A percentile compares a stretch with the other conserved stretches of the same genome.
These are phyloP conservation scores for Thalassiosira mediterranea DNA, from an alignment of 352 stramenopile genomes.

Conservation along the genomic window DNA sequence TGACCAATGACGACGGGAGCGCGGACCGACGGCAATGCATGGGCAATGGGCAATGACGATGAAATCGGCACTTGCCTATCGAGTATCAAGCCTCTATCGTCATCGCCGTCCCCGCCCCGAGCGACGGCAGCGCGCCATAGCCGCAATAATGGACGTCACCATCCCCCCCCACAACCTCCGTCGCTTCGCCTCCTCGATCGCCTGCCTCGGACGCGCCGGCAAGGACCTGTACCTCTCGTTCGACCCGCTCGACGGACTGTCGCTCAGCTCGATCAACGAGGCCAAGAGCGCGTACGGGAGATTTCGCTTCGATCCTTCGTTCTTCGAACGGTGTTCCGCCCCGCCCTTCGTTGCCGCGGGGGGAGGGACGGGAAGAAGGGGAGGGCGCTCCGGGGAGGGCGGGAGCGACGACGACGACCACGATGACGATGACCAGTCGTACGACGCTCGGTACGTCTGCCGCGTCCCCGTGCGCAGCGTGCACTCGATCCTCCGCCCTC, in stretches of 20 bases:
- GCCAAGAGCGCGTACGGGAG: slow-evolving; percentile 73
- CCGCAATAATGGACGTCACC: slow-evolving; percentile 68
- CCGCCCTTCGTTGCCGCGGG: neutral
- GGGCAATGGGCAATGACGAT: too few species aligned
- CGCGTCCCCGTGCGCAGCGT: slow-evolving; percentile 67
- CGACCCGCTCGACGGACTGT: slow-evolving; percentile 74
- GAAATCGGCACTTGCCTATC: too few species aligned
- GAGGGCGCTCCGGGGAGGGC: neutral
- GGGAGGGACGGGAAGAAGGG: slow-evolving; percentile 4
- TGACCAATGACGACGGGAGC: too few species aligned
- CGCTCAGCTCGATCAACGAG: slow-evolving; percentile 71
- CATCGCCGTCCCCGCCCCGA: too few species aligned
- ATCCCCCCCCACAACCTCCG: slow-evolving; percentile 67
- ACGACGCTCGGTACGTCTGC: slow-evolving; percentile 47
- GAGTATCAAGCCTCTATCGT: too few species aligned
- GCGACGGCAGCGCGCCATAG: too few species aligned
- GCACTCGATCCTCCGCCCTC: slow-evolving; percentile 54
- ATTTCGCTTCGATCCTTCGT: slow-evolving; percentile 71
- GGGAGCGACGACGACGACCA: slow-evolving; percentile 2
- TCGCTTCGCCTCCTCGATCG: slow-evolving; percentile 65
- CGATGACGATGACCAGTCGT: slow-evolving; percentile 4
- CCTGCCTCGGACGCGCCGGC: slow-evolving; percentile 65
- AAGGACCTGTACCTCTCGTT: slow-evolving; percentile 81
- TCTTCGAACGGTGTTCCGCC: slow-evolving; percentile 65
- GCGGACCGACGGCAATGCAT: too few species aligned